Evolutionary conservation across 2,329 filamentous ascomycete species (phyloP).

Genomic region (Trichoderma brevicompactum): DNA sequence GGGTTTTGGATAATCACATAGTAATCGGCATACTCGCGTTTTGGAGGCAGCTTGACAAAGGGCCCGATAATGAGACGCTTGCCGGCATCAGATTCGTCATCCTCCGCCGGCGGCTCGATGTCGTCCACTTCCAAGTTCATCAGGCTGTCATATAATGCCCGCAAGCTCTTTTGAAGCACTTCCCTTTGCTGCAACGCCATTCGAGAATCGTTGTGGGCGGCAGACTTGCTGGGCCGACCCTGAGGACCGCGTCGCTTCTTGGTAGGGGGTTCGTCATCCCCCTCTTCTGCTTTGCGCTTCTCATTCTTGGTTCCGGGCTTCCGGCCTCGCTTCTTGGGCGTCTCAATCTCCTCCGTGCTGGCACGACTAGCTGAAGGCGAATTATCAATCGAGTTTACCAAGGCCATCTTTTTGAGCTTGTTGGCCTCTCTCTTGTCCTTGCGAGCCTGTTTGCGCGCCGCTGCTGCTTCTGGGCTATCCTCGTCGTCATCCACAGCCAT

Average conservation of each 20-base stretch:
- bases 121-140: slow-evolving; percentile 85
- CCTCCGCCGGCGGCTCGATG: slow-evolving; percentile 58
- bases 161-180: slow-evolving; percentile 78
- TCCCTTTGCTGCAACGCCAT: slow-evolving; percentile 72
- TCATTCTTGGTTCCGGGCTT: slow-evolving; percentile 75
- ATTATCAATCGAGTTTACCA: slow-evolving; percentile 54
- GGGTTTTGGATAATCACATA: slow-evolving; percentile 90
- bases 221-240: slow-evolving; percentile 66
- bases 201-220: slow-evolving; percentile 46
- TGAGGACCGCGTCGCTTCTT: slow-evolving; percentile 79
- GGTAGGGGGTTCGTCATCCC: slow-evolving; percentile 74
- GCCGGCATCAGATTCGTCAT: slow-evolving; percentile 61
- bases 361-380: slow-evolving; percentile 81
- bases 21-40: slow-evolving; percentile 90
- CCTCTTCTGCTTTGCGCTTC: slow-evolving; percentile 86
- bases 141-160: slow-evolving; percentile 75
- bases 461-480: slow-evolving; percentile 89
- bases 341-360: slow-evolving; percentile 78
- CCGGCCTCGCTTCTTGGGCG: slow-evolving; percentile 81
- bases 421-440: slow-evolving; percentile 81
- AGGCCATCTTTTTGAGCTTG: slow-evolving; percentile 63
- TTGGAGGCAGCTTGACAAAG: slow-evolving; percentile 89
- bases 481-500: slow-evolving; percentile 98
- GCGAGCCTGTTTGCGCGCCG: slow-evolving; percentile 83
- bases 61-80: slow-evolving; percentile 89